Evolutionary conservation across 352 stramenopile species (phyloP).

Genomic region (Phytophthora pisi): DNA sequence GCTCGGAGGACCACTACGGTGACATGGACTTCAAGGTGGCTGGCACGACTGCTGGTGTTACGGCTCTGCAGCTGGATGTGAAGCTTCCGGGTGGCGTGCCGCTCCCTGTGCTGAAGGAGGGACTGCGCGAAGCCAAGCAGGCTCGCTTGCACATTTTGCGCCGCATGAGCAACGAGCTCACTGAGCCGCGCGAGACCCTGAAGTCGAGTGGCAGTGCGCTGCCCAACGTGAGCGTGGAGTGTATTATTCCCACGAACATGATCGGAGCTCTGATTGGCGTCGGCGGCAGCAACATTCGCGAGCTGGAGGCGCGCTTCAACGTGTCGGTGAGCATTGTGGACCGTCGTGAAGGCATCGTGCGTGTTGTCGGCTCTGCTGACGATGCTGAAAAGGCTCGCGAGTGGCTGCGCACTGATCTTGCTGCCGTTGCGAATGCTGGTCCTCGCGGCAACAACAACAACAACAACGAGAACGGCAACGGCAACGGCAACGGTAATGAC

Average conservation of each 20-base stretch:
- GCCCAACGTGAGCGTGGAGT: conserved; percentile 61
- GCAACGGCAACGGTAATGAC: conserved; percentile 8
- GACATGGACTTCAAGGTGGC: conserved; percentile 99
- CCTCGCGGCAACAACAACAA: conserved; percentile 24
- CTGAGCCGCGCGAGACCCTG: conserved; percentile 57
- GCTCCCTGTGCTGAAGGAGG: conserved; percentile 84
- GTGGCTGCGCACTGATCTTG: conserved; percentile 61
- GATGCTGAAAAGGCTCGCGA: conserved; percentile 80
- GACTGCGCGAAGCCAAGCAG: conserved; percentile 84
- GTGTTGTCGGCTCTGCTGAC: conserved; percentile 86
- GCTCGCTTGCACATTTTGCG: conserved; percentile 82
- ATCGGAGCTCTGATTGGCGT: conserved; percentile 79
- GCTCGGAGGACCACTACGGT: conserved; percentile 97
- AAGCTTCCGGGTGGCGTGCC: conserved; percentile 92
- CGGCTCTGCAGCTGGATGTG: conserved; percentile 96
- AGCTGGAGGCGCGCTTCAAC: conserved; percentile 68
- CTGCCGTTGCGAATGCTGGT: conserved; percentile 12
- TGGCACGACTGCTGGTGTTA: conserved; percentile 91
- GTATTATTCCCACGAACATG: conserved; percentile 52
- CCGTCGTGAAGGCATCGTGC: conserved; percentile 82
- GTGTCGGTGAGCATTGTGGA: conserved; percentile 76
- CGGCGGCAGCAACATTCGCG: conserved; percentile 75
- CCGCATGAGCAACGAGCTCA: conserved; percentile 84
- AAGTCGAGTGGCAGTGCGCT: conserved; percentile 50
- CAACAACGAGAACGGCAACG: conserved; percentile 10